Conservation (phyloP, 208 protist species). For the Trypanosoma theileri region DNA sequence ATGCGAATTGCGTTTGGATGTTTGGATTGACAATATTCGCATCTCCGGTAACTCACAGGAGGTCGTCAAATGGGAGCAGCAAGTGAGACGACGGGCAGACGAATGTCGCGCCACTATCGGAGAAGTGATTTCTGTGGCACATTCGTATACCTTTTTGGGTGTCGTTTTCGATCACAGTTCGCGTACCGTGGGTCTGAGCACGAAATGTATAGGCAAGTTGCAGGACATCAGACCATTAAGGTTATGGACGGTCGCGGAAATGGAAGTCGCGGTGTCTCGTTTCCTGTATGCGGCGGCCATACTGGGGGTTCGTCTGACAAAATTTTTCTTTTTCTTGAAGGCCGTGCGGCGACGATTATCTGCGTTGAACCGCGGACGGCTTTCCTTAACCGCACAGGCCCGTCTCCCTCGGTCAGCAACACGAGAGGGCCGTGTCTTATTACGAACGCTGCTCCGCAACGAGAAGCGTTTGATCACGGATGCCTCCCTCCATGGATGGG, state of each 20-base stretch:
- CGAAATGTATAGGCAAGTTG: not conserved
- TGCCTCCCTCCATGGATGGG: constrained; percentile 21
- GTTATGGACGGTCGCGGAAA: not conserved
- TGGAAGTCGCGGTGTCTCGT: not conserved
- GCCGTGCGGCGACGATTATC: not conserved
- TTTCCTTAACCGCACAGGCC: not conserved
- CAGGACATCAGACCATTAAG: not conserved
- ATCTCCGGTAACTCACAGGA: constrained; percentile 15
- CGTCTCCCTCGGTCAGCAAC: not conserved
- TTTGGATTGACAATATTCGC: constrained; percentile 37
- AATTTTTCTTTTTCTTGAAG: constrained; percentile 9
- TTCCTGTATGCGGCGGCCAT: not conserved
- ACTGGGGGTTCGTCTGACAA: not conserved
- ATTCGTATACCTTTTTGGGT: not conserved
- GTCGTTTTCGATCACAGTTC: not conserved
- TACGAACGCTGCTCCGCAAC: not conserved
- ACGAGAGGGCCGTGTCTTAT: not conserved
- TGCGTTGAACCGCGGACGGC: not conserved
- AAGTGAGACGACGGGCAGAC: not conserved
- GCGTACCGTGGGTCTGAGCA: not conserved
- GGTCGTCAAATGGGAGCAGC: not conserved
- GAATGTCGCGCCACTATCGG: not conserved
- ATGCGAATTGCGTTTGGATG: constrained; percentile 14
- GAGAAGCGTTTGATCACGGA: constrained; percentile 12
- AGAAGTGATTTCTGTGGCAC: not conserved